Evolutionary conservation across 2,329 filamentous ascomycete species (phyloP).

Genomic region (Capronia americana): DNA sequence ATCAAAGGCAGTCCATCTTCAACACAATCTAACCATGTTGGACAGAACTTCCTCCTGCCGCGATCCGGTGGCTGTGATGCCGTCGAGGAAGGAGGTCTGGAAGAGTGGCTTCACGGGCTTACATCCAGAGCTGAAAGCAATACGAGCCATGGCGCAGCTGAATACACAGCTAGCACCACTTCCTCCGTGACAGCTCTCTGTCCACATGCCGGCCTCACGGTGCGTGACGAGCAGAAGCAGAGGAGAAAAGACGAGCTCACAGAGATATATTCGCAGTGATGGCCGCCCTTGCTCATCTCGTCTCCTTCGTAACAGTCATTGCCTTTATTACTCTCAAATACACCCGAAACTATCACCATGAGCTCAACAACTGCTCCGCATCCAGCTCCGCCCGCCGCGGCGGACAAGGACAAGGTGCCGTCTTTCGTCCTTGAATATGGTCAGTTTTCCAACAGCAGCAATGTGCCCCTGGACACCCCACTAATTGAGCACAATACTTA

Average conservation of each 20-base stretch:
- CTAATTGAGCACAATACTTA: not conserved
- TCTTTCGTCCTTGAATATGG: not conserved
- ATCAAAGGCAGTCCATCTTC: not conserved
- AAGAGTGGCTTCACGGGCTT: not conserved
- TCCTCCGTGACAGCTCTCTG: not conserved
- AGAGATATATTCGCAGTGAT: not conserved
- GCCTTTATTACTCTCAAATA: not conserved
- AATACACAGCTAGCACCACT: not conserved
- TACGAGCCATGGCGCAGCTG: constrained; percentile 10
- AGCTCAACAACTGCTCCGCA: not conserved
- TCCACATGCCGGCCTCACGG: not conserved
- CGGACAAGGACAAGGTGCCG: not conserved
- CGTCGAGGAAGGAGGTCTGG: not conserved
- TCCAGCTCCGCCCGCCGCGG: too few relatives aligned
- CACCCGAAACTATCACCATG: not conserved
- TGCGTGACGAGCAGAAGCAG: not conserved
- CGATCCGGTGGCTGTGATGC: not conserved
- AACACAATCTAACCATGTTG: not conserved
- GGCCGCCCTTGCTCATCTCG: not conserved
- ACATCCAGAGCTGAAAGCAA: not conserved
- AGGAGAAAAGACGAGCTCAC: not conserved
- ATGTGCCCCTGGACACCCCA: not conserved
- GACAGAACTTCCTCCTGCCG: not conserved
- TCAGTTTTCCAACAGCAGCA: not conserved
- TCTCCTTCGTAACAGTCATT: not conserved